Conservation (phyloP, 2,329 filamentous ascomycete genomes). For the Cladosporium sp. region DNA sequence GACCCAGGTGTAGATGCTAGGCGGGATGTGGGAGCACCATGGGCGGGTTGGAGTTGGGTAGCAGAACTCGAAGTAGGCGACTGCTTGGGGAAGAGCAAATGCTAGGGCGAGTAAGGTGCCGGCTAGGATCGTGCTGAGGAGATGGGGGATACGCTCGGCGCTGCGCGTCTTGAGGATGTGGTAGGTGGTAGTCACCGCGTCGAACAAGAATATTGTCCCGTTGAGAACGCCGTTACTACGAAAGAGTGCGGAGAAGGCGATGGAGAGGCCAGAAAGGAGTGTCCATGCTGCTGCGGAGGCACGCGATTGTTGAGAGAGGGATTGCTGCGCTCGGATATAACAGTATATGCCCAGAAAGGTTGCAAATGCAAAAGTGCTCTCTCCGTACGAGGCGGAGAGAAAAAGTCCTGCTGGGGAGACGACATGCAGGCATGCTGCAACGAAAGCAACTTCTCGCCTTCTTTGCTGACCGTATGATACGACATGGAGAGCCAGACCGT, state of each 20-base stretch:
- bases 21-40: slow-evolving; percentile 71
- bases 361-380: slow-evolving; percentile 72
- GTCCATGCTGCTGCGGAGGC: slow-evolving; percentile 15
- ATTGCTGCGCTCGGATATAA: slow-evolving; percentile 51
- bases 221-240: slow-evolving; percentile 84
- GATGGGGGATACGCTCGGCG: slow-evolving; percentile 14
- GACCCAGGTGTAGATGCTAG: slow-evolving; percentile 88
- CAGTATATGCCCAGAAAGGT: slow-evolving; percentile 69
- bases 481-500: slow-evolving; percentile 58
- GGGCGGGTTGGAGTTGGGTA: slow-evolving; percentile 40
- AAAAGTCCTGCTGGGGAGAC: slow-evolving; percentile 86
- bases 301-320: neutral
- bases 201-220: slow-evolving; percentile 68
- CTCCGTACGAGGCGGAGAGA: slow-evolving; percentile 78
- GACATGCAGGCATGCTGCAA: slow-evolving; percentile 70
- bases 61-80: slow-evolving; percentile 73
- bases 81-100: slow-evolving; percentile 64
- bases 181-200: slow-evolving; percentile 44
- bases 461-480: slow-evolving; percentile 37
- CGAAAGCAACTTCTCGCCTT: slow-evolving; percentile 53
- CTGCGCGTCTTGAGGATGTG: slow-evolving; percentile 27
- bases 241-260: slow-evolving; percentile 68
- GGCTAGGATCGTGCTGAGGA: slow-evolving; percentile 51
- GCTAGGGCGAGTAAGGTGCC: slow-evolving; percentile 65
- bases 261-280: slow-evolving; percentile 36